Evolutionary conservation across 352 stramenopile genomes (phyloP).

Genomic region (Pseudoperonospora humuli): DNA sequence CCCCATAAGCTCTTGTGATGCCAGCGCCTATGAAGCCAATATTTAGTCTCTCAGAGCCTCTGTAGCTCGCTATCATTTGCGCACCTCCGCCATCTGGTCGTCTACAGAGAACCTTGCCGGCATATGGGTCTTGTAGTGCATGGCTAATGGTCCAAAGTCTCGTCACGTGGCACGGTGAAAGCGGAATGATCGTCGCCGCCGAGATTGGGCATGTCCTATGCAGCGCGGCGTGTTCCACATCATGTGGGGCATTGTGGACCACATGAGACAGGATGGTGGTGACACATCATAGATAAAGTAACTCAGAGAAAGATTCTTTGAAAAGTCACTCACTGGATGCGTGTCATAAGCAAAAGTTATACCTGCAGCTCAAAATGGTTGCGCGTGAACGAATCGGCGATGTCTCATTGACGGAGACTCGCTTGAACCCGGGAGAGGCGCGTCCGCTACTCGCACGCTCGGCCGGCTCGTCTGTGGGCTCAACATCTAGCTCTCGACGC

Average conservation of each 20-base stretch:
- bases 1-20: constrained; percentile 73
- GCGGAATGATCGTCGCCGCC: no score
- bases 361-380: background rate
- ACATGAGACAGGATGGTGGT: no score
- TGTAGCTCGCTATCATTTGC: background rate
- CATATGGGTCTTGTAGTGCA: constrained; percentile 86
- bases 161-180: constrained; percentile 1
- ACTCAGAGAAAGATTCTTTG: no score
- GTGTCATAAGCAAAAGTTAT: no score
- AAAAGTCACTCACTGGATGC: no score
- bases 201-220: no score
- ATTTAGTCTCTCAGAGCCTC: no score
- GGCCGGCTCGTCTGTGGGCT: constrained; percentile 18
- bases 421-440: constrained; percentile 9
- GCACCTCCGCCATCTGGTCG: constrained; percentile 82
- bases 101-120: constrained; percentile 79
- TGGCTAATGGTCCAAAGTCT: constrained; percentile 13
- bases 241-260: no score
- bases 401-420: background rate
- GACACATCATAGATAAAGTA: no score
- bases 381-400: background rate
- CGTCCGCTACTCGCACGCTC: constrained; percentile 22
- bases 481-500: constrained; percentile 19
- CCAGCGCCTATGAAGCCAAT: constrained; percentile 47
- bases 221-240: no score